phyloP scores from a whole-genome alignment of 2,329 filamentous ascomycete genomes.

The Taxawa tesnikishii region DNA sequence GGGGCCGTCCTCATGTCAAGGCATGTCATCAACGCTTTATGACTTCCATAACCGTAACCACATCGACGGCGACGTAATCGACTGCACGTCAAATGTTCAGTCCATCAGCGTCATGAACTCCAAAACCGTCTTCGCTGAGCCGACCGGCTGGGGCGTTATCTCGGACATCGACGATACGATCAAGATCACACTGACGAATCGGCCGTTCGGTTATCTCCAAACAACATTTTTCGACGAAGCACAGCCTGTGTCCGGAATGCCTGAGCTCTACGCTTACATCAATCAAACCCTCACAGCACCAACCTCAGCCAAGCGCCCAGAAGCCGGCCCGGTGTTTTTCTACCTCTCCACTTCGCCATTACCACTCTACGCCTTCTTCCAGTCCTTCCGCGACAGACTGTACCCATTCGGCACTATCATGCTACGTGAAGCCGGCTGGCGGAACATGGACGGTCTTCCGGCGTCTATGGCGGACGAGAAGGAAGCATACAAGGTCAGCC shows the following conservation, averaged over 20 bases:
- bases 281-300: slow-evolving; percentile 38
- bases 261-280: slow-evolving; percentile 63
- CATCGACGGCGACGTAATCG: too few relatives aligned
- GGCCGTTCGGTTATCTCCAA: slow-evolving; percentile 66
- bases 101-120: slow-evolving; percentile 40
- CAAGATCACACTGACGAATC: slow-evolving; percentile 75
- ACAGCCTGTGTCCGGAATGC: slow-evolving; percentile 65
- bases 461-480: slow-evolving; percentile 69
- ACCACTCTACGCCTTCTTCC: slow-evolving; percentile 83
- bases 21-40: slow-evolving; percentile 18
- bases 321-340: slow-evolving; percentile 66
- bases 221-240: slow-evolving; percentile 74
- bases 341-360: slow-evolving; percentile 92
- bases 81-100: too few relatives aligned
- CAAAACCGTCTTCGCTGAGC: slow-evolving; percentile 62
- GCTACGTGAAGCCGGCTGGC: slow-evolving; percentile 75
- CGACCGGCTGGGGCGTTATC: slow-evolving; percentile 73
- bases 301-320: too few relatives aligned
- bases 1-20: slow-evolving; percentile 19
- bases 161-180: slow-evolving; percentile 94
- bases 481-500: slow-evolving; percentile 72
- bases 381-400: slow-evolving; percentile 54
- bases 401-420: slow-evolving; percentile 73
- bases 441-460: slow-evolving; percentile 69
- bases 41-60: slow-evolving; percentile 18